phyloP scores from a whole-genome alignment of 257 asterid species.

The Anisodus tanguticus region DNA sequence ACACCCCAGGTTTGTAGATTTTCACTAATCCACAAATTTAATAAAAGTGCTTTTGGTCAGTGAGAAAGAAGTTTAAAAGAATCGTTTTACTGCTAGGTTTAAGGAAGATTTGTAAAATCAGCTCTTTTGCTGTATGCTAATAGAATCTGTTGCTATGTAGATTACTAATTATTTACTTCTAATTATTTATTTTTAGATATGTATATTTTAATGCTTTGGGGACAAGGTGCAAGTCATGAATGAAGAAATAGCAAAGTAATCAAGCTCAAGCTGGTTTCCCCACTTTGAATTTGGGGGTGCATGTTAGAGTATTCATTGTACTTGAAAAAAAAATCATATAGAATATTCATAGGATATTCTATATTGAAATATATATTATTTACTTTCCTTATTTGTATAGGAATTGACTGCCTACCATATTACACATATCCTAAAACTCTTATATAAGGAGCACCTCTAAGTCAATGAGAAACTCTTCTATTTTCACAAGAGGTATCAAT shows the following conservation, averaged over 20 bases:
- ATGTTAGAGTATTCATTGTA: neutral
- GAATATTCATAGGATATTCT: neutral
- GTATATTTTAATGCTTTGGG: neutral
- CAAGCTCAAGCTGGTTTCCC: slow-evolving; percentile 22
- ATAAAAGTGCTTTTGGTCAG: neutral
- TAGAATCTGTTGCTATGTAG: neutral
- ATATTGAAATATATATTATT: neutral
- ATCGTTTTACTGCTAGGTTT: neutral
- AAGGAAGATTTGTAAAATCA: slow-evolving; percentile 9
- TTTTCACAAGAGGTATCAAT: neutral
- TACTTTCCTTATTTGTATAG: neutral
- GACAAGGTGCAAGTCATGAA: neutral
- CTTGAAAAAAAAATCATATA: neutral
- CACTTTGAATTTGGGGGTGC: slow-evolving; percentile 20
- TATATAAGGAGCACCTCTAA: neutral
- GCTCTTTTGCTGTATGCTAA: neutral
- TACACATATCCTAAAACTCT: neutral
- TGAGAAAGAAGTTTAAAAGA: neutral
- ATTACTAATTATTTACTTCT: slow-evolving; percentile 12
- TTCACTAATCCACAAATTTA: slow-evolving; percentile 26
- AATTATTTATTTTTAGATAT: neutral
- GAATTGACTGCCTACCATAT: neutral
- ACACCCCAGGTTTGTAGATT: slow-evolving; percentile 80
- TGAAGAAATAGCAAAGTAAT: neutral
- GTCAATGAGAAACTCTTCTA: neutral